Conservation (phyloP, 192 early-diverging fungal genomes). For the Coemansia pectinata region DNA sequence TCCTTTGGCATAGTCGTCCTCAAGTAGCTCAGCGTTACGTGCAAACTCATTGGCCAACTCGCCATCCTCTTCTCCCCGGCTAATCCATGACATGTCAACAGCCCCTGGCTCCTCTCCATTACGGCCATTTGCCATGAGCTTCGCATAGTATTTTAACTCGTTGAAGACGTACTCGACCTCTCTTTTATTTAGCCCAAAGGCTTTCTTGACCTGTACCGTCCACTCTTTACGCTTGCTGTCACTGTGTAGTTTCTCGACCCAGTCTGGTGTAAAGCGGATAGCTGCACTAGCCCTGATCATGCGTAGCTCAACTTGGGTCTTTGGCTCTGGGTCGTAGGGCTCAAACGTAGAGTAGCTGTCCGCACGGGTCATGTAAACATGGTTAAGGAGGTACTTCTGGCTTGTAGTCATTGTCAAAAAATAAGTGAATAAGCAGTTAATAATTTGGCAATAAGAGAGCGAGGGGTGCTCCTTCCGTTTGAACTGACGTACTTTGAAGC, state of each 20-base stretch:
- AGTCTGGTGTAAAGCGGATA: not conserved
- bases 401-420: not conserved
- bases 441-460: not conserved
- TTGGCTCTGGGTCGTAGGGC: not conserved
- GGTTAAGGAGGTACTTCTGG: not conserved
- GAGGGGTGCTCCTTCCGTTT: not conserved
- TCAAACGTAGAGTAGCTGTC: not conserved
- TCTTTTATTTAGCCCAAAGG: not conserved
- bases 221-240: not conserved
- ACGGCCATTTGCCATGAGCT: not conserved
- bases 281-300: not conserved
- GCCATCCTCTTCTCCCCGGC: not conserved
- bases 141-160: not conserved
- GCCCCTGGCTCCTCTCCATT: not conserved
- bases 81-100: conserved; percentile 12
- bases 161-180: not conserved
- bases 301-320: not conserved
- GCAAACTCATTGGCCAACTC: not conserved
- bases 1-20: not conserved
- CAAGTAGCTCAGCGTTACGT: not conserved
- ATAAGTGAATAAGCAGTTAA: not conserved
- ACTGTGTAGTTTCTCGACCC: not conserved
- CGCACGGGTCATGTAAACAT: not conserved
- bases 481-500: not conserved
- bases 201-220: not conserved